Evolutionary conservation across 2,329 filamentous ascomycete genomes (phyloP).

Genomic region (Xenoacremonium recifei): DNA sequence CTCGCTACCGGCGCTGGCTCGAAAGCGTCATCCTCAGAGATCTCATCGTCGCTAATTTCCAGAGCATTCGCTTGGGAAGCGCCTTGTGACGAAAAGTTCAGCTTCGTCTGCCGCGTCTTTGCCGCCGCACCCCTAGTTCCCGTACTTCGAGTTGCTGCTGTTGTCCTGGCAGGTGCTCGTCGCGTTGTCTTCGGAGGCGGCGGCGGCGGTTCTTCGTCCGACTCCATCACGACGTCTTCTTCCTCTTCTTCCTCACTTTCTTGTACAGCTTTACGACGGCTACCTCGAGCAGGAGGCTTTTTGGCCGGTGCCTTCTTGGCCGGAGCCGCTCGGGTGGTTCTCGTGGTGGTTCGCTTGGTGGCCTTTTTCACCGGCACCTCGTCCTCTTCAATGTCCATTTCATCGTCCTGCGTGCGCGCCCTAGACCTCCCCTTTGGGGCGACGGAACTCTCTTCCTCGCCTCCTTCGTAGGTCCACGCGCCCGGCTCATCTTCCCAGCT

Average conservation of each 20-base stretch:
- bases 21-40: slow-evolving; percentile 61
- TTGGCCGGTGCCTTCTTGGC: slow-evolving; percentile 44
- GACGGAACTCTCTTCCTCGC: slow-evolving; percentile 11
- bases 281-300: slow-evolving; percentile 41
- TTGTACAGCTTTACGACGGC: slow-evolving; percentile 35
- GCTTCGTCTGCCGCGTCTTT: slow-evolving; percentile 32
- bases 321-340: slow-evolving; percentile 34
- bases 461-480: slow-evolving; percentile 42
- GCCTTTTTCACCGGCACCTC: slow-evolving; percentile 34
- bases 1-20: slow-evolving; percentile 46
- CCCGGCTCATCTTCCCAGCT: slow-evolving; percentile 79
- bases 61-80: slow-evolving; percentile 46
- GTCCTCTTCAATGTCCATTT: slow-evolving; percentile 50
- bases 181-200: slow-evolving; percentile 33
- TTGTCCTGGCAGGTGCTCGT: slow-evolving; percentile 19
- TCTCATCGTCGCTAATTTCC: slow-evolving; percentile 65
- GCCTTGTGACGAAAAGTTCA: slow-evolving; percentile 39
- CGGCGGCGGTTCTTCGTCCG: slow-evolving; percentile 44
- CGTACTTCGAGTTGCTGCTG: slow-evolving; percentile 8
- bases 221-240: slow-evolving; percentile 54
- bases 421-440: slow-evolving; percentile 9
- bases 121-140: slow-evolving; percentile 15
- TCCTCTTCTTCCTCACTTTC: slow-evolving; percentile 45
- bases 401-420: slow-evolving; percentile 20
- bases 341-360: slow-evolving; percentile 26